Base-by-base conservation (phyloP, 441 rosid genomes). In the Pelargonium cotyledonis region DNA sequence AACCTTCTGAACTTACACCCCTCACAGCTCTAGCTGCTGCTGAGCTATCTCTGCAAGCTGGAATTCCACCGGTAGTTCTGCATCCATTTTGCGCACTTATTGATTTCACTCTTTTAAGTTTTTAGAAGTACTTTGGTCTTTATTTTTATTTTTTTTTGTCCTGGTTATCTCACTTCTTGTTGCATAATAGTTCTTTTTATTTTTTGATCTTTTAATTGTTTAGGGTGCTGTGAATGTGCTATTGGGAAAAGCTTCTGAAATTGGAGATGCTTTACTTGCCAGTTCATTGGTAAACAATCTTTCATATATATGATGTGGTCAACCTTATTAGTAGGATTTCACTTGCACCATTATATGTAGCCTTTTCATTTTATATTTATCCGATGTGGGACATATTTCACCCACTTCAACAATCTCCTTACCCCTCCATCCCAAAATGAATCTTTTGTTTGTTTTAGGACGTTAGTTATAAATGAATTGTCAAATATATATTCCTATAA, bases 1-100 rank as follows among this genome's bases (percentile, higher is more conserved):
- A 95, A 82, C 97, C 99, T 70, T 92, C 97, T 61, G 98, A 95
- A 80, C 85, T 92, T 74, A 92, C 98, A 2, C 99, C 98, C 49
- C 91, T 95, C 70, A 90, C 91, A 29, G 99, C 98, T 68, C 85
- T 95, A 77, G 98, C 97, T 53, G 95, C 98, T 12, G 98, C 93
- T 69, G 97, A 90, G 81, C 88, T 95, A 58, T 85, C 99, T 63
- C 86, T 90, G 85, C 98, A 88, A 80, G 98, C 99, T 83, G 99
- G 99, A 83, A 88, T 95, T 72, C 96, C 96, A 60, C 92, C 93
- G 85, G 99, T 95, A 86, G 38, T 60, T 44, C 14, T 10, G 49
- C 49, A 44, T 8, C 49, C 7, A 44, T 11, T 44, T 44, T 8
- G 49, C 0, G 38, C 8, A 60, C 38, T 23, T 60, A 23, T 60